A percentile compares a stretch with the other conserved stretches of the same genome.
These are phyloP conservation scores for Albophoma yamanashiensis DNA, from an alignment of 2,329 filamentous ascomycete species.

Conservation along the genomic window DNA sequence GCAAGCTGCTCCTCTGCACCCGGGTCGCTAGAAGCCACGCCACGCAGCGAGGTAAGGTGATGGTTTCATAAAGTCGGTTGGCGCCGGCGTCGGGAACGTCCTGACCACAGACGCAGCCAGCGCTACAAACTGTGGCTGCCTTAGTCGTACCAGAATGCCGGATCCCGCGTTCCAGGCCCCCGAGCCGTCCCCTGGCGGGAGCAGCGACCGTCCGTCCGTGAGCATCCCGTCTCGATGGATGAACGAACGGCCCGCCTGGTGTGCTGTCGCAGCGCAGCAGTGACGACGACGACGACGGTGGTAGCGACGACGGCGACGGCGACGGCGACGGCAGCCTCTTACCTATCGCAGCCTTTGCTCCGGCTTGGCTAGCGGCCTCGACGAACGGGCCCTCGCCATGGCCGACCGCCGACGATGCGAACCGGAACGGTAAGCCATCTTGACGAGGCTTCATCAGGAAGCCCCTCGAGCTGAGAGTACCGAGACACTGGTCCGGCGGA, in stretches of 20 bases:
- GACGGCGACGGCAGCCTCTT: not conserved
- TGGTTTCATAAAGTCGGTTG: not conserved
- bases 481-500: not conserved
- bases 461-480: not conserved
- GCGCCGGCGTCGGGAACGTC: not conserved
- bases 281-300: not conserved
- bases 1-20: not conserved
- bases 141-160: constrained; percentile 5
- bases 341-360: not conserved
- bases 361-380: not conserved
- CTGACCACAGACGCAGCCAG: not conserved
- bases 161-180: constrained; percentile 1
- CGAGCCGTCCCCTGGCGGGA: not conserved
- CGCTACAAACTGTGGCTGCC: constrained; percentile 3
- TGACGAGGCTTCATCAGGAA: not conserved
- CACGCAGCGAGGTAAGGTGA: not conserved
- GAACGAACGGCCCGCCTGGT: not conserved
- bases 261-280: not conserved
- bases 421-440: not conserved
- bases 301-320: not conserved
- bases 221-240: too few species aligned
- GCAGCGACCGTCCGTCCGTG: not conserved
- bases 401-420: not conserved
- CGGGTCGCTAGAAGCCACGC: not conserved
- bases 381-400: not conserved